Percentiles rank a stretch among this genome's conserved stretches.
Conservation (phyloP, 2,329 filamentous ascomycete genomes). For the Colletotrichum sp. region DNA sequence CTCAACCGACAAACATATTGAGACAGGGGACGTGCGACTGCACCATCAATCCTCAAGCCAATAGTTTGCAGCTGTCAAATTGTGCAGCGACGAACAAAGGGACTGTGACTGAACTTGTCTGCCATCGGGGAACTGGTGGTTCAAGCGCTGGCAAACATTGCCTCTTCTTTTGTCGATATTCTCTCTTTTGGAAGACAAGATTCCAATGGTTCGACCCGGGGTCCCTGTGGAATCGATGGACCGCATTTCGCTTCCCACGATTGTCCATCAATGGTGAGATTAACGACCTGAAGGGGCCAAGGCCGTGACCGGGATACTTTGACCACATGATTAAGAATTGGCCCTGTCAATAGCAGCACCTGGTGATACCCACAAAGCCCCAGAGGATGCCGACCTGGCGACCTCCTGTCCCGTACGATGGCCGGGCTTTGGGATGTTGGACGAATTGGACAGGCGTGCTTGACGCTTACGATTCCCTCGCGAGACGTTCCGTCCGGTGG, state of each 20-base stretch:
- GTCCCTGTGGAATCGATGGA: not conserved
- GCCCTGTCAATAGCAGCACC: not conserved
- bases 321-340: constrained; percentile 18
- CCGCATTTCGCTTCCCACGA: constrained; percentile 19
- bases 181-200: not conserved
- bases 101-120: not conserved
- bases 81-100: not conserved
- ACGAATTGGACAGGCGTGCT: not conserved
- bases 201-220: not conserved
- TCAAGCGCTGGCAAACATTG: constrained; percentile 1
- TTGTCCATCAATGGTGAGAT: constrained; percentile 16
- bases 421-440: not conserved
- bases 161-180: not conserved
- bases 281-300: constrained; percentile 17
- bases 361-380: not conserved
- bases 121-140: not conserved
- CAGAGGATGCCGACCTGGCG: not conserved
- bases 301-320: not conserved
- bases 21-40: constrained; percentile 2
- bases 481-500: not conserved
- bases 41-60: not conserved
- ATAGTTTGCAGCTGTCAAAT: constrained; percentile 11
- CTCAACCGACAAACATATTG: constrained; percentile 1
- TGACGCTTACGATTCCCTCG: not conserved
- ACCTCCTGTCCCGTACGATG: not conserved